Evolutionary conservation across 352 stramenopile species (phyloP).

Genomic region (Globisporangium nodosum): DNA sequence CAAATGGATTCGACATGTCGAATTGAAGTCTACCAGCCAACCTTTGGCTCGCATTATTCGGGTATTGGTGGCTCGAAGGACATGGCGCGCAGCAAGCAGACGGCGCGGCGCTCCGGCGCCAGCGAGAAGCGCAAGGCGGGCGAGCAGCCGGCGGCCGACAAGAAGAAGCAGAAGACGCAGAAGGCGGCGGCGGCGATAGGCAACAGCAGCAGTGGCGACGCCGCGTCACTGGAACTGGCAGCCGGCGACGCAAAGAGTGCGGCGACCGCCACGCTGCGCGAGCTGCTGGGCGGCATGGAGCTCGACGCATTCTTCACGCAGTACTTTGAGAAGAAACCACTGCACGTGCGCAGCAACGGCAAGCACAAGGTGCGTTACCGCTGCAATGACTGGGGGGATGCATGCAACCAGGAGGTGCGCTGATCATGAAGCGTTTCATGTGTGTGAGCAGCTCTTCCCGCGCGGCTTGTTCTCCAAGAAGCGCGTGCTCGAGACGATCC

Average conservation of each 20-base stretch:
- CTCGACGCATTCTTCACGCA: constrained; percentile 55
- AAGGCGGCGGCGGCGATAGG: neutral
- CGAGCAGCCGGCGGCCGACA: neutral
- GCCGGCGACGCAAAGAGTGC: constrained; percentile 11
- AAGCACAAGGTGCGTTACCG: constrained; percentile 22
- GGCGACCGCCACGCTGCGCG: constrained; percentile 29
- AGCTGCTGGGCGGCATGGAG: constrained; percentile 60
- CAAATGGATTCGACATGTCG: too few species aligned
- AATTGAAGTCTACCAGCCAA: neutral
- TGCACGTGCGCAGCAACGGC: constrained; percentile 50
- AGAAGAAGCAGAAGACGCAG: constrained; percentile 12
- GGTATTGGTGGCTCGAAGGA: neutral
- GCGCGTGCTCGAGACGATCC: constrained; percentile 54
- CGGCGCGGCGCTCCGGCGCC: constrained; percentile 24
- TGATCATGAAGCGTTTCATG: neutral
- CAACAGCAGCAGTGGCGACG: neutral
- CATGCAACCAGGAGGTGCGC: neutral
- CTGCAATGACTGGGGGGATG: neutral
- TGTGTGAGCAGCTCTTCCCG: constrained; percentile 31
- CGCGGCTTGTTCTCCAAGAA: constrained; percentile 63
- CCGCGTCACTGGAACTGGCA: neutral
- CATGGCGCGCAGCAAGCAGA: constrained; percentile 14
- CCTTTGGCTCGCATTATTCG: too few species aligned
- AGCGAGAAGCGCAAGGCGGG: constrained; percentile 15
- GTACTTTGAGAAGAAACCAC: constrained; percentile 85